Evolutionary conservation across 805 yeast genomes (phyloP), one percentile per base, ranked within the genome.

Genomic region (Lachancea thermotolerans): DNA sequence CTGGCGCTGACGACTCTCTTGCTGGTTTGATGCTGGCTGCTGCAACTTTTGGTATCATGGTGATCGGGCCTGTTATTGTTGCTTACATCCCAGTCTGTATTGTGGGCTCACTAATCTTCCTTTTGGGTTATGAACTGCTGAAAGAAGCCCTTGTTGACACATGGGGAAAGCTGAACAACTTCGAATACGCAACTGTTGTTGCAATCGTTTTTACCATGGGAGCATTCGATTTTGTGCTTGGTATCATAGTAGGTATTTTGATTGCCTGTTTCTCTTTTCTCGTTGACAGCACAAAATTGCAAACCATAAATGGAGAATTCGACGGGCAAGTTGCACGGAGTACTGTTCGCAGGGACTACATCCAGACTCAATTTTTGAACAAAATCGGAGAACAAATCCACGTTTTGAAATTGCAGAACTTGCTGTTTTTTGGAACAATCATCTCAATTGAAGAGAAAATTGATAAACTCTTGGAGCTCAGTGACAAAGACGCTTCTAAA

Each of bases 201-300:
- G 79, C 83, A 7, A 93, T 93, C 54, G 95, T 95, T n/a, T 67
- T 88, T 28, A 82, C 90, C 0, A 93, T 93, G 98, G 98, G 98
- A 2, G 81, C 85, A 1, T 83, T 87, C 75, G 99, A 93, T 67
- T 93, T 93, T 62, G 98, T 93, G 9, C 76, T 81, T 52, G 99
- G 99, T 47, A 87, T 93, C 28, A 68, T 91, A 45, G 90, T 83
- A 15, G 99, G 99, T 40, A 84, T 91, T 21, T 69, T 93, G 31
- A 72, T 93, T 45, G 98, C 99, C 0, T 90, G 96, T 62, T 75
- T 91, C 56, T 85, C 93, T n/a, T 93, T 90, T 68, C 87, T 93
- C n/a, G 83, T 90, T 39, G 95, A 86, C 52, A 93, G 95, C 16
- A 89, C 95, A 1, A 77, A 87, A 35, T 75, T 81, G 37, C 87